Base-by-base conservation (phyloP, 305 asterid genomes). In the Fraxinus floribunda region DNA sequence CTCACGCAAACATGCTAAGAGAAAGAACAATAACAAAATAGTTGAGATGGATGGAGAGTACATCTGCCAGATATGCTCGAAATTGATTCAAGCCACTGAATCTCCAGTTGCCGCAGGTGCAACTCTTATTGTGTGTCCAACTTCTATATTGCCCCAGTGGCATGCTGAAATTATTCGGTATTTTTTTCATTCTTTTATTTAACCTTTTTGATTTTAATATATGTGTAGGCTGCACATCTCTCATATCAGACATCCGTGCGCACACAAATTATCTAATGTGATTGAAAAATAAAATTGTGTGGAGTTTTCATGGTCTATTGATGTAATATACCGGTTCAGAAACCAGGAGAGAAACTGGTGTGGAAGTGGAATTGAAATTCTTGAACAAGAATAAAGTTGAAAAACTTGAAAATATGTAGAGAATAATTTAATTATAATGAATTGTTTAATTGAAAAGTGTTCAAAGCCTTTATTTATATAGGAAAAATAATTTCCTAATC, bases 121-220 rank as follows among this genome's bases (percentile, higher is more conserved):
- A 83, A 96, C 99, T 89, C 99, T 96, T 89, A 88, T 94, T 77
- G 95, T 96, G 86, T 96, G 98, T 89, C 99, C 99, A 84, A 91
- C 98, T 80, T 94, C 98, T 84, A 96, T 96, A 86, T 89, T 96
- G 93, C 90, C 90, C 88, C 99, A 96, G 92, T 96, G 99, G 99
- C 98, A 96, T 86, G 88, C 97, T 88, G 98, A 96, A 84, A 94
- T 96, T 89, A 87, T 91, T 82, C 98, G 98, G 99, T 96, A 96
- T 86, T 75, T 83, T 78, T 85, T 88, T 79, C 46, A 75, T 78
- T 76, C 18, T 77, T 81, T 78, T 77, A 49, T 76, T 57, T 76
- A 34, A 15, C 76, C 62, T 83, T 68, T 75, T 75, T 82, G 85
- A 41, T 35, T 60, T 18, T 72, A 36, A 22, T 77, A 72, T 26